Percentiles rank a stretch among this genome's conserved stretches.
These are phyloP conservation scores for Epichloe brachyelytri DNA, from an alignment of 2,329 filamentous ascomycete genomes.

Conservation along the genomic window DNA sequence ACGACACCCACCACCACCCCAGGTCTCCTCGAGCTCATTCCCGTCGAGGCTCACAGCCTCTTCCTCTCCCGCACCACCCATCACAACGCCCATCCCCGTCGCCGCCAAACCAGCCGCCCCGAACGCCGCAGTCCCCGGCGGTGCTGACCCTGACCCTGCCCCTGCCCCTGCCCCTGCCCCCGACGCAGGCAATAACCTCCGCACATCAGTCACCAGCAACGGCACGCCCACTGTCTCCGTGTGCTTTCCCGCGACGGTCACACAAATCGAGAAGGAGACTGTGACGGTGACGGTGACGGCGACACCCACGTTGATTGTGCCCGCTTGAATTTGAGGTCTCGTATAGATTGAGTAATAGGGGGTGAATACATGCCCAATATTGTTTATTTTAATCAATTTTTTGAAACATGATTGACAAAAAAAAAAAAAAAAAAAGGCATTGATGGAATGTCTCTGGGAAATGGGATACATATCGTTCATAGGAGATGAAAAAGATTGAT, in stretches of 20 bases:
- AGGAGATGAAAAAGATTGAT: too few relatives aligned
- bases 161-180: background rate
- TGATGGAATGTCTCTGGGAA: too few relatives aligned
- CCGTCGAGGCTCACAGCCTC: slow-evolving; percentile 10
- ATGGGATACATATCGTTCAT: too few relatives aligned
- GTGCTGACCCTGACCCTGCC: background rate
- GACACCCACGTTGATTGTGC: slow-evolving; percentile 13
- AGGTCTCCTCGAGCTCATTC: slow-evolving; percentile 16
- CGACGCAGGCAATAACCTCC: slow-evolving; percentile 7
- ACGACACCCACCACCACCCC: slow-evolving; percentile 6
- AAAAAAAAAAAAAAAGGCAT: too few relatives aligned
- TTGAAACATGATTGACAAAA: too few relatives aligned
- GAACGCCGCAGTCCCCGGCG: slow-evolving; percentile 5
- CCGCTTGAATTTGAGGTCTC: background rate
- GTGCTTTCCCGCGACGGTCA: slow-evolving; percentile 24
- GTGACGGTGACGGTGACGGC: slow-evolving; percentile 23
- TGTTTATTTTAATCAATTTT: too few relatives aligned
- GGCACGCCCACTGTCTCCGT: slow-evolving; percentile 24
- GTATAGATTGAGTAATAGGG: too few relatives aligned
- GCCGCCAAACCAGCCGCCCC: slow-evolving; percentile 4
- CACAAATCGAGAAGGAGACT: slow-evolving; percentile 16
- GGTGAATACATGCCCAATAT: too few relatives aligned
- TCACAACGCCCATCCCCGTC: background rate
- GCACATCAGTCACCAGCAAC: slow-evolving; percentile 13
- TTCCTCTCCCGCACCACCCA: slow-evolving; percentile 1